Conservation (phyloP, 768 basidiomycete species). For the Collybiopsis confluens region DNA sequence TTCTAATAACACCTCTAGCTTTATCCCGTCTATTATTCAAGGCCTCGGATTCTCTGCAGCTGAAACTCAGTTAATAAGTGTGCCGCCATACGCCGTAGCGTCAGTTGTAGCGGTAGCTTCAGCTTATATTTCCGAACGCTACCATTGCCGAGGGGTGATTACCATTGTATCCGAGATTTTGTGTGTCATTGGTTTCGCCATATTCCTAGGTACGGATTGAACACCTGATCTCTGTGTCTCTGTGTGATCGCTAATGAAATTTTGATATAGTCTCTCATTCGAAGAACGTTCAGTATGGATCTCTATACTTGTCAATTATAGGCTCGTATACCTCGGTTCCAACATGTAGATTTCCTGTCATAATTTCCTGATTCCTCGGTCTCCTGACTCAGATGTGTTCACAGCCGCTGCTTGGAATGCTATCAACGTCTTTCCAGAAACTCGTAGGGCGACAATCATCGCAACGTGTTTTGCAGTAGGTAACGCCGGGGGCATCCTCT, state of each 20-base stretch:
- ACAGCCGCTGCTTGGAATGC: slow-evolving; percentile 61
- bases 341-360: too few species aligned
- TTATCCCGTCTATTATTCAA: slow-evolving; percentile 55
- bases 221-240: not conserved
- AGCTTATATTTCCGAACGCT: slow-evolving; percentile 50
- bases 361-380: too few species aligned
- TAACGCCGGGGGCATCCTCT: slow-evolving; percentile 57
- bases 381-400: too few species aligned
- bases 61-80: slow-evolving; percentile 46
- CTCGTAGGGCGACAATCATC: slow-evolving; percentile 53
- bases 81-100: slow-evolving; percentile 35
- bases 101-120: slow-evolving; percentile 30
- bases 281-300: slow-evolving; percentile 43
- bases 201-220: slow-evolving; percentile 44
- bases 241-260: not conserved
- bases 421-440: slow-evolving; percentile 56
- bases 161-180: slow-evolving; percentile 40
- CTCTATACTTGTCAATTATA: slow-evolving; percentile 50
- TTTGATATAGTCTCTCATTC: slow-evolving; percentile 28
- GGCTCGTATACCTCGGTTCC: slow-evolving; percentile 54
- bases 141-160: slow-evolving; percentile 44
- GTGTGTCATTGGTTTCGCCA: slow-evolving; percentile 46
- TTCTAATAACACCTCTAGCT: too few species aligned
- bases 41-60: slow-evolving; percentile 42
- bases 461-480: slow-evolving; percentile 56